phyloP scores from a whole-genome alignment of 768 basidiomycete species.

The Tylopilus sp. region DNA sequence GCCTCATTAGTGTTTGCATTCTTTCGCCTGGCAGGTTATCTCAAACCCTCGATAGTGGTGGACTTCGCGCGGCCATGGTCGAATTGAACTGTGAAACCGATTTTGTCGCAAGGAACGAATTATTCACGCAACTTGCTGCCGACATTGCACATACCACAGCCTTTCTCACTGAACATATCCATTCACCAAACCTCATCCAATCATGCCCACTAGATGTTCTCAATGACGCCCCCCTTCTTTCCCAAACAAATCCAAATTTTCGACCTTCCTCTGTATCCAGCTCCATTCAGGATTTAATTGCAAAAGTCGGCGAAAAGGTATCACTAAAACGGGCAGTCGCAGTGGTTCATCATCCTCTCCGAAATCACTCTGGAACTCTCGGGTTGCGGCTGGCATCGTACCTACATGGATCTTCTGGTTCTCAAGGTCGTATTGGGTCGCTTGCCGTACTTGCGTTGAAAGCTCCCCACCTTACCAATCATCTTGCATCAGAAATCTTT shows the following conservation, averaged over 20 bases:
- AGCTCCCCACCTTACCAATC: conserved; percentile 41
- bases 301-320: conserved; percentile 80
- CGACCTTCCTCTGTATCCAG: conserved; percentile 50
- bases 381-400: conserved; percentile 55
- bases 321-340: conserved; percentile 57
- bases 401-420: conserved; percentile 51
- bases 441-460: conserved; percentile 55
- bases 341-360: conserved; percentile 37
- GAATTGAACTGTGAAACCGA: conserved; percentile 97
- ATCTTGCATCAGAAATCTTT: conserved; percentile 48
- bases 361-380: conserved; percentile 30
- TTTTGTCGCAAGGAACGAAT: conserved; percentile 84
- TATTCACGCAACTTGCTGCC: conserved; percentile 72
- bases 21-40: conserved; percentile 59
- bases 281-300: conserved; percentile 66
- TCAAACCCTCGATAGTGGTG: conserved; percentile 35
- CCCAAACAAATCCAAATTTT: conserved; percentile 28
- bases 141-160: conserved; percentile 85
- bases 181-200: conserved; percentile 38
- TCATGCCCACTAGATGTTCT: conserved; percentile 50
- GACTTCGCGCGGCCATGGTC: conserved; percentile 77
- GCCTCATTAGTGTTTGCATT: conserved; percentile 73
- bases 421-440: conserved; percentile 58
- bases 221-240: conserved; percentile 66
- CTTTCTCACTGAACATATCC: conserved; percentile 51